Conservation (phyloP, 805 yeast species). For the Lachancea meyersii region DNA sequence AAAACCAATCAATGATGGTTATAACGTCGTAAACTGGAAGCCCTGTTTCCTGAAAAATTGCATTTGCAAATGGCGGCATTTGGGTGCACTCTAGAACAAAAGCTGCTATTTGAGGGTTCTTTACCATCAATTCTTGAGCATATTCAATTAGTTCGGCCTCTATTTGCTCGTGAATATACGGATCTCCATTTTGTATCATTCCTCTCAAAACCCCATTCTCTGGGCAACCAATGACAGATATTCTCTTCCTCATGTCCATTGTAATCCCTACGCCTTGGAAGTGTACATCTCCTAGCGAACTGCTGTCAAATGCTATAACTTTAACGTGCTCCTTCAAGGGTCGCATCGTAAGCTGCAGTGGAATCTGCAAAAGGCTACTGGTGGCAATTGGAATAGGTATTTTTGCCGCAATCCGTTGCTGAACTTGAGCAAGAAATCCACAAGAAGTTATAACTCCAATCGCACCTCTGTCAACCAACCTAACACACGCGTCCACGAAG, state of each 20-base stretch:
- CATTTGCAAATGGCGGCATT: slow-evolving; percentile 33
- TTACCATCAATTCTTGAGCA: slow-evolving; percentile 19
- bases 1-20: slow-evolving; percentile 33
- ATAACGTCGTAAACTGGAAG: slow-evolving; percentile 32
- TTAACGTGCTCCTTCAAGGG: slow-evolving; percentile 24
- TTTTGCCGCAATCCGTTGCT: slow-evolving; percentile 19
- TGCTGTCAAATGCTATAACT: slow-evolving; percentile 30
- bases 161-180: slow-evolving; percentile 24
- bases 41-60: slow-evolving; percentile 24
- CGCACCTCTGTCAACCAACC: slow-evolving; percentile 30
- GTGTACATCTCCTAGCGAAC: slow-evolving; percentile 23
- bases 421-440: slow-evolving; percentile 34
- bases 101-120: slow-evolving; percentile 23
- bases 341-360: slow-evolving; percentile 21
- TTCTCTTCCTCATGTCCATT: slow-evolving; percentile 16
- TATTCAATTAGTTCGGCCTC: slow-evolving; percentile 25
- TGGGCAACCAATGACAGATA: slow-evolving; percentile 20
- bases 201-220: slow-evolving; percentile 23
- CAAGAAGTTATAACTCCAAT: slow-evolving; percentile 34
- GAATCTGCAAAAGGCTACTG: slow-evolving; percentile 30
- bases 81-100: slow-evolving; percentile 34
- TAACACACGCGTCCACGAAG: slow-evolving; percentile 26
- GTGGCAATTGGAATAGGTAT: slow-evolving; percentile 32
- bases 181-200: slow-evolving; percentile 23
- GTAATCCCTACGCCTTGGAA: slow-evolving; percentile 31